Evolutionary conservation across 106 monocot genomes (phyloP).

Genomic region (Allium fistulosum): DNA sequence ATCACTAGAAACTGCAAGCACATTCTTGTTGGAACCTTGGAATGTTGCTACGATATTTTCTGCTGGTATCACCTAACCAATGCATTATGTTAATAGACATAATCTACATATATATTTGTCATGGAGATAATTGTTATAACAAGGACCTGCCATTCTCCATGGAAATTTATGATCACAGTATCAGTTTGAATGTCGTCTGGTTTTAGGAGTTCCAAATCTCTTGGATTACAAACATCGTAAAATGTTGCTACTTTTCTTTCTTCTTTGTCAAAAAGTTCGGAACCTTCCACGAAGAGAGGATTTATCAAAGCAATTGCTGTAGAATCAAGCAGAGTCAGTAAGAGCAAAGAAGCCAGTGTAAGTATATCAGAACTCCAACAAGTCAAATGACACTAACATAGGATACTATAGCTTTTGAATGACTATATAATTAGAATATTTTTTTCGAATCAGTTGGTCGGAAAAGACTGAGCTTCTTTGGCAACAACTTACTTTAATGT

Average conservation of each 20-base stretch:
- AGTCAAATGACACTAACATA: not conserved
- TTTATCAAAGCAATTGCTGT: conserved; percentile 68
- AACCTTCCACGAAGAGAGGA: conserved; percentile 53
- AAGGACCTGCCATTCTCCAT: conserved; percentile 66
- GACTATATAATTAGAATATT: too few relatives aligned
- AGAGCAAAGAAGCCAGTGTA: not conserved
- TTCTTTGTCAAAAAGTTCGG: conserved; percentile 33
- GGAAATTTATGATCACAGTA: conserved; percentile 43
- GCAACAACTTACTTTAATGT: too few relatives aligned
- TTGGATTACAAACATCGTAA: conserved; percentile 50
- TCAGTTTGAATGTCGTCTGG: conserved; percentile 28
- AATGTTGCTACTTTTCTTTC: conserved; percentile 35
- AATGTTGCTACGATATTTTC: conserved; percentile 88
- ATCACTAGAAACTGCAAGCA: conserved; percentile 62
- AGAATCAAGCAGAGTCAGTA: conserved; percentile 2
- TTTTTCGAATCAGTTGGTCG: too few relatives aligned
- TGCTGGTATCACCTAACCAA: conserved; percentile 71
- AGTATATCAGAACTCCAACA: not conserved
- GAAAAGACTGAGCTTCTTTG: too few relatives aligned
- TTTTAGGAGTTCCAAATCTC: conserved; percentile 37
- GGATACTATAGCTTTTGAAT: not conserved
- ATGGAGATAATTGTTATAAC: not conserved
- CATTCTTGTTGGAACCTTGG: conserved; percentile 47
- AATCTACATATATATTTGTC: not conserved
- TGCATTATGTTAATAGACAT: not conserved